A percentile compares a stretch with the other conserved stretches of the same genome.
Evolutionary conservation across 345 rosid genomes (phyloP).

Genomic region (Euphorbia peplus): DNA sequence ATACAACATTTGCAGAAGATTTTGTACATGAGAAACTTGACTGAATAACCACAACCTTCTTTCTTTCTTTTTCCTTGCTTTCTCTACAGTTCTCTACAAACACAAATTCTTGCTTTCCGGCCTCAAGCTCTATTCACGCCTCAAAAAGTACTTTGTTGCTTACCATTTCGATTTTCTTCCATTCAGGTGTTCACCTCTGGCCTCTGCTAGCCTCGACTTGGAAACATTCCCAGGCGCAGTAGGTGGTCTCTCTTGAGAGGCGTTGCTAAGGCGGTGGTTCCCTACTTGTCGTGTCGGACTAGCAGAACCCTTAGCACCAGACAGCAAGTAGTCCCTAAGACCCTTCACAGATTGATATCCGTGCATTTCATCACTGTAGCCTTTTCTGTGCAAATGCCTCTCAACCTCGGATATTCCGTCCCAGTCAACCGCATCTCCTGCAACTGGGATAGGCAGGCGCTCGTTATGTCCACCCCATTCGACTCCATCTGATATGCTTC

Average conservation of each 20-base stretch:
- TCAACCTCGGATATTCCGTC: constrained; percentile 48
- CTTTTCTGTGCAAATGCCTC: constrained; percentile 41
- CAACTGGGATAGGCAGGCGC: constrained; percentile 41
- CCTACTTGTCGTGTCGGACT: constrained; percentile 45
- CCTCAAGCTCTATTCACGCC: constrained; percentile 12
- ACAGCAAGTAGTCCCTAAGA: constrained; percentile 57
- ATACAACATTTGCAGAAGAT: constrained; percentile 23
- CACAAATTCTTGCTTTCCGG: constrained; percentile 14
- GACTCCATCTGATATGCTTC: constrained; percentile 84
- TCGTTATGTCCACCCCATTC: constrained; percentile 61
- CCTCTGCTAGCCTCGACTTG: constrained; percentile 62
- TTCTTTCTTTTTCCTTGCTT: background rate
- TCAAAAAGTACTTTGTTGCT: constrained; percentile 5
- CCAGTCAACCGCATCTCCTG: constrained; percentile 55
- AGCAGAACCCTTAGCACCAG: constrained; percentile 47
- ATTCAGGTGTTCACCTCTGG: constrained; percentile 44
- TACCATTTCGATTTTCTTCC: constrained; percentile 65
- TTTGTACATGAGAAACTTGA: constrained; percentile 32
- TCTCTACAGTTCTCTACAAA: constrained; percentile 17
- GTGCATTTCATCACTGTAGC: constrained; percentile 53
- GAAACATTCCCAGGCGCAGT: constrained; percentile 42
- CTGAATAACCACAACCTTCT: constrained; percentile 12
- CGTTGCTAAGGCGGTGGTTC: constrained; percentile 21
- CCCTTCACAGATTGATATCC: constrained; percentile 59
- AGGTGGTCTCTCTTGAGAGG: constrained; percentile 56